A percentile compares a stretch with the other conserved stretches of the same genome.
These are phyloP conservation scores for Capsicum chinense DNA, from an alignment of 257 asterid species.

Conservation along the genomic window DNA sequence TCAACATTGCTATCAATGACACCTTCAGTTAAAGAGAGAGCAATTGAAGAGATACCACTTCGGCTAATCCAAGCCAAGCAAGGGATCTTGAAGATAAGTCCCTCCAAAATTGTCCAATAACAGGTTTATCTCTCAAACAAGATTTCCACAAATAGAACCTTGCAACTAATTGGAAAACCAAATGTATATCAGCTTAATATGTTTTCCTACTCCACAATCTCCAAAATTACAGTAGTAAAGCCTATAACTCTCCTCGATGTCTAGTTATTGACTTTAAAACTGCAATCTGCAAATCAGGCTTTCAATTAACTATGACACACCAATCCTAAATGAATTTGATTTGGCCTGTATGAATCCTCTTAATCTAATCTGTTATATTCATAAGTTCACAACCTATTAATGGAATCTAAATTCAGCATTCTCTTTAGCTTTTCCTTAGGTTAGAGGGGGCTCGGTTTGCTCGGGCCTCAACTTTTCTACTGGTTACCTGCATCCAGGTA, in stretches of 20 bases:
- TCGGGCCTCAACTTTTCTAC: not conserved
- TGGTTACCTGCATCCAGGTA: not conserved
- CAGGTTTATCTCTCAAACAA: not conserved
- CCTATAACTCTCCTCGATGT: not conserved
- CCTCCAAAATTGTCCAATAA: conserved; percentile 1
- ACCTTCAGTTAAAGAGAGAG: not conserved
- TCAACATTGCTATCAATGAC: not conserved
- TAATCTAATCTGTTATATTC: not conserved
- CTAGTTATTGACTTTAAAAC: not conserved
- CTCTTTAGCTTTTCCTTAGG: not conserved
- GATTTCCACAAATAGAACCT: too few species aligned
- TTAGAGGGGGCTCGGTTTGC: not conserved
- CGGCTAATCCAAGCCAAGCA: not conserved
- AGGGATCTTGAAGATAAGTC: not conserved
- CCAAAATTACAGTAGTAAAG: not conserved
- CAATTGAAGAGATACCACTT: not conserved
- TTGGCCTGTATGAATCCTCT: not conserved
- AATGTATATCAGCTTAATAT: not conserved
- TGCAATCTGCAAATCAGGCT: too few species aligned
- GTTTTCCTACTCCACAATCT: not conserved
- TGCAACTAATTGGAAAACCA: too few species aligned
- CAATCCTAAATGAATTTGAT: too few species aligned
- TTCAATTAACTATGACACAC: too few species aligned
- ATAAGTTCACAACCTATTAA: not conserved
- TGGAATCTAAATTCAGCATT: too few species aligned